These are phyloP conservation scores for Striga asiatica DNA, from an alignment of 257 asterid species.

Conservation along the genomic window DNA sequence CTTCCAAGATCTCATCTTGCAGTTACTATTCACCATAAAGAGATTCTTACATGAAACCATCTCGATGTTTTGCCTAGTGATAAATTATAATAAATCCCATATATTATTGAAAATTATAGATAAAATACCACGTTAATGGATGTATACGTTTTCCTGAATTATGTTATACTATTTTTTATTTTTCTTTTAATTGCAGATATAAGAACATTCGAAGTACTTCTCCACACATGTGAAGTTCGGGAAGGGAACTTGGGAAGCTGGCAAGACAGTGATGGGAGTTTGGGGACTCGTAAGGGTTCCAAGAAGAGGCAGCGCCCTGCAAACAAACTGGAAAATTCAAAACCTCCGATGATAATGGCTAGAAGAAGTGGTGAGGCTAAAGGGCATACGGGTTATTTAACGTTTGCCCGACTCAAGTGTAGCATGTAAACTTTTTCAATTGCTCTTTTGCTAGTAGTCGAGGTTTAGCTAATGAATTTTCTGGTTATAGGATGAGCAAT, in stretches of 20 bases:
- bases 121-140: too few species aligned
- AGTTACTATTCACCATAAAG: not conserved
- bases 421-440: not conserved
- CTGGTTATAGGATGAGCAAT: too few species aligned
- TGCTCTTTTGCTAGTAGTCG: too few species aligned
- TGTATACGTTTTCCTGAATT: too few species aligned
- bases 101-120: too few species aligned
- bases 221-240: slow-evolving; percentile 66
- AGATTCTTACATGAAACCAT: not conserved
- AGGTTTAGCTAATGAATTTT: too few species aligned
- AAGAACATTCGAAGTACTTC: slow-evolving; percentile 84
- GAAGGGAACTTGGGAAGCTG: slow-evolving; percentile 49
- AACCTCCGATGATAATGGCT: slow-evolving; percentile 39
- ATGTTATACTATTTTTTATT: too few species aligned
- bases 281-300: slow-evolving; percentile 26
- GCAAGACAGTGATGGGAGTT: slow-evolving; percentile 39
- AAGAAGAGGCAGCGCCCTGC: slow-evolving; percentile 61
- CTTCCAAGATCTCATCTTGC: not conserved
- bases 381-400: slow-evolving; percentile 93
- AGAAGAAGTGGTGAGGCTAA: slow-evolving; percentile 61
- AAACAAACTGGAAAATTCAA: slow-evolving; percentile 34
- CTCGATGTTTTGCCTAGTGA: not conserved
- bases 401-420: slow-evolving; percentile 80
- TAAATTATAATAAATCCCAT: too few species aligned
- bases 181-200: slow-evolving; percentile 38